Evolutionary conservation across 139 green algal genomes (phyloP).

Genomic region (Zygnema circumcarinatum): DNA sequence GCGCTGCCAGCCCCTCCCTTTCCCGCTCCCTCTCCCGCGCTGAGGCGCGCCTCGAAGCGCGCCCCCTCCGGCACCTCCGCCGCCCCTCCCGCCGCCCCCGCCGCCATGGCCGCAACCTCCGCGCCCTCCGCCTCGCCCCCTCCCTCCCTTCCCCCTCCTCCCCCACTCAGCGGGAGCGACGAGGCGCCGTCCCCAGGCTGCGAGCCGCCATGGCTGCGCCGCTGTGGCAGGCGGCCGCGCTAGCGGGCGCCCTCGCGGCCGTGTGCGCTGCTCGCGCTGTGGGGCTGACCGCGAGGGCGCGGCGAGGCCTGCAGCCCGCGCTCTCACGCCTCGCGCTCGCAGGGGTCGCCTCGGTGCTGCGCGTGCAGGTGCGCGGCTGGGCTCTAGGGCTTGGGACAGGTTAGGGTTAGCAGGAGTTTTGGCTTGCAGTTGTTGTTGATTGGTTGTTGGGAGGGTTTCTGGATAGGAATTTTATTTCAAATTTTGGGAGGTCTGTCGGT

Average conservation of each 20-base stretch:
- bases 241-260: background rate
- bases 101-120: no score
- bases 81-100: no score
- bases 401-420: background rate
- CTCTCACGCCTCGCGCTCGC: background rate
- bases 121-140: no score
- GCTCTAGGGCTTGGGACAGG: background rate
- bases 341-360: conserved; percentile 4
- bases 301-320: conserved; percentile 13
- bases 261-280: background rate
- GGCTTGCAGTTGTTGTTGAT: background rate
- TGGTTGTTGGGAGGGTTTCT: no score
- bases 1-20: background rate
- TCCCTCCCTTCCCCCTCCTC: no score
- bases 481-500: no score
- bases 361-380: background rate
- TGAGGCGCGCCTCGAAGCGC: background rate
- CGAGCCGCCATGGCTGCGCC: no score
- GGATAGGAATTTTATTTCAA: no score
- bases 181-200: no score
- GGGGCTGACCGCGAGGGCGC: background rate
- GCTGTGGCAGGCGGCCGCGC: background rate
- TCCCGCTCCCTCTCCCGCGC: background rate
- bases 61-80: no score
- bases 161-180: no score